These are phyloP conservation scores for Metschnikowia reukaufii DNA, from an alignment of 805 yeast genomes.

Conservation along the genomic window DNA sequence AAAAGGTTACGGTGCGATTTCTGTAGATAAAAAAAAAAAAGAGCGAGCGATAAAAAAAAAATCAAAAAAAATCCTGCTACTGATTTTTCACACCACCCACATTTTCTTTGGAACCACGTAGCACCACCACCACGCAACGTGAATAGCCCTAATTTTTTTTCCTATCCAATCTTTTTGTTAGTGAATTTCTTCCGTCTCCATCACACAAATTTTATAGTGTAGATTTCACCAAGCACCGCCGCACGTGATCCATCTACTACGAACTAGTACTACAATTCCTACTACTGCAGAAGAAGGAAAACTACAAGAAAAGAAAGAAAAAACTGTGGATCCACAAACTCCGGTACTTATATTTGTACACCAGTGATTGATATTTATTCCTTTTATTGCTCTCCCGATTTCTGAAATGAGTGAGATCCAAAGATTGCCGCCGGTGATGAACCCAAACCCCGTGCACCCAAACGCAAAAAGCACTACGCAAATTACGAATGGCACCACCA, in stretches of 20 bases:
- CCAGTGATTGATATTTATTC: too few species aligned
- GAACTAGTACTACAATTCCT: too few species aligned
- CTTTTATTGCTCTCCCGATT: too few species aligned
- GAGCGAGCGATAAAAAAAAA: conserved; percentile 7
- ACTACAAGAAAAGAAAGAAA: too few species aligned
- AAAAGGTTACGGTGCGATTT: conserved; percentile 11
- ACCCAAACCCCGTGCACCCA: conserved; percentile 48
- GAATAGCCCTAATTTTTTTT: not conserved
- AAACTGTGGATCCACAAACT: too few species aligned
- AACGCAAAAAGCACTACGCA: conserved; percentile 64
- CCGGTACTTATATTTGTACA: too few species aligned
- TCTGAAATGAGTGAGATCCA: conserved; percentile 21
- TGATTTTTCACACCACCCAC: conserved; percentile 8
- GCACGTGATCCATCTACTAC: not conserved
- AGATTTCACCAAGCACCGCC: not conserved
- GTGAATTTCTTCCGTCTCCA: not conserved
- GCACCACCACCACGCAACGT: not conserved
- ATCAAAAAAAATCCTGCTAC: conserved; percentile 6
- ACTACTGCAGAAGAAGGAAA: not conserved
- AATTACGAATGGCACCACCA: conserved; percentile 58
- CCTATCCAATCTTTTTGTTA: not conserved
- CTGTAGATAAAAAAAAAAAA: conserved; percentile 9
- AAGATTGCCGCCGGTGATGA: conserved; percentile 20
- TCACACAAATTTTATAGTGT: not conserved
- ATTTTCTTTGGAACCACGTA: not conserved